Base-by-base conservation (phyloP, 148 eudicot genomes). In the Rhododendron griersonianum region DNA sequence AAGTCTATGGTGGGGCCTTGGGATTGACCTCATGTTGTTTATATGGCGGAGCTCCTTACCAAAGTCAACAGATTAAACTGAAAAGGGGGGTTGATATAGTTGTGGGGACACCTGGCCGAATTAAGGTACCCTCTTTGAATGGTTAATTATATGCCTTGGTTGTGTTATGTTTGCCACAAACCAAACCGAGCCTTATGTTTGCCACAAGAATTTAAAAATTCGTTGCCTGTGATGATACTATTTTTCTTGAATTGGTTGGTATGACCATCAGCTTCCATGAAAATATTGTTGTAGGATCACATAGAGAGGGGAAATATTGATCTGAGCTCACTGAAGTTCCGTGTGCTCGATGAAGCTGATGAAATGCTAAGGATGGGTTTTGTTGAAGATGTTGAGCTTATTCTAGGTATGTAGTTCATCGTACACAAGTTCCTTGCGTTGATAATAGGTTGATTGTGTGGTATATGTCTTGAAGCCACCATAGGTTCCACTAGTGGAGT, bases 331-430 rank as follows among this genome's bases (percentile, higher is more conserved):
- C 87, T 97, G 69, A 94, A 91, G 83, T 94, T 97, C 87, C 95
- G 99, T 30, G 96, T 95, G 83, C 96, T 97, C 55, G 99, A 97
- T 88, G 98, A 97, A 91, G 95, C 98, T 88, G 99, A 96, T 91
- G 99, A 96, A 89, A 96, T 96, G 98, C 89, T 96, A 78, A 93
- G 89, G 85, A 94, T 94, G 96, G 98, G 98, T 80, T 96, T 96
- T 85, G 98, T 96, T 88, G 98, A 95, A 11, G 99, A 96, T 88
- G 98, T 96, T 85, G 98, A 96, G 87, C 92, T 93, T 71, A 96
- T 95, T 78, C 84, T 96, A 69, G 96, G 99, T 95, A 89, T 39
- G 91, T 55, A 57, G 71, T 65, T 65, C 71, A 77, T 81, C 37
- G 7, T 33, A 51, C 16, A 53, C 30, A 80, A 59, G 75, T 69